A percentile compares a stretch with the other conserved stretches of the same genome.
Evolutionary conservation across 768 basidiomycete genomes (phyloP).

Genomic region (Suillus occidentalis): DNA sequence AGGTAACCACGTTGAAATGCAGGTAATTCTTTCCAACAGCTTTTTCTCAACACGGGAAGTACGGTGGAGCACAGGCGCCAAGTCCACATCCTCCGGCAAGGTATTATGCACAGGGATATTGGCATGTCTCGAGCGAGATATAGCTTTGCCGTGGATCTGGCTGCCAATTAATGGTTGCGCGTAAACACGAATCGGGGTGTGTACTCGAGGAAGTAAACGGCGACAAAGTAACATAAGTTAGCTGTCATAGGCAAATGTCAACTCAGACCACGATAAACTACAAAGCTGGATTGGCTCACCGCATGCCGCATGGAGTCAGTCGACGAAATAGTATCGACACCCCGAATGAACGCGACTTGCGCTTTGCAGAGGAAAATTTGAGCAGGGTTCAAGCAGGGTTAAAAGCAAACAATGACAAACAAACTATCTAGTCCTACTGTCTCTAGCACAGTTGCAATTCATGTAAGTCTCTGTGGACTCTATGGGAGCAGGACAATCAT

Average conservation of each 20-base stretch:
- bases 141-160: slow-evolving; percentile 18
- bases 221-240: slow-evolving; percentile 82
- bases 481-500: slow-evolving; percentile 78
- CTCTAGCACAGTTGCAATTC: not conserved
- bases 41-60: slow-evolving; percentile 12
- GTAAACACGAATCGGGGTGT: slow-evolving; percentile 33
- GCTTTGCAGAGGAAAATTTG: slow-evolving; percentile 28
- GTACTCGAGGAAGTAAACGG: slow-evolving; percentile 51
- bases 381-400: slow-evolving; percentile 5
- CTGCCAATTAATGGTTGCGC: slow-evolving; percentile 22
- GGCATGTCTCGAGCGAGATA: slow-evolving; percentile 12
- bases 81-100: slow-evolving; percentile 11
- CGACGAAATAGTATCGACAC: slow-evolving; percentile 29
- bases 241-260: slow-evolving; percentile 32
- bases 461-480: slow-evolving; percentile 40
- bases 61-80: slow-evolving; percentile 5
- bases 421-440: slow-evolving; percentile 5
- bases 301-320: slow-evolving; percentile 51
- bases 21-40: slow-evolving; percentile 27
- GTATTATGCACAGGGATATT: slow-evolving; percentile 16
- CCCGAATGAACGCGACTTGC: slow-evolving; percentile 28
- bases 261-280: slow-evolving; percentile 3
- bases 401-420: slow-evolving; percentile 27
- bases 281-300: slow-evolving; percentile 37
- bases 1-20: slow-evolving; percentile 28